Evolutionary conservation across 192 early-diverging fungal species (phyloP).

Genomic region (Podila clonocystis): DNA sequence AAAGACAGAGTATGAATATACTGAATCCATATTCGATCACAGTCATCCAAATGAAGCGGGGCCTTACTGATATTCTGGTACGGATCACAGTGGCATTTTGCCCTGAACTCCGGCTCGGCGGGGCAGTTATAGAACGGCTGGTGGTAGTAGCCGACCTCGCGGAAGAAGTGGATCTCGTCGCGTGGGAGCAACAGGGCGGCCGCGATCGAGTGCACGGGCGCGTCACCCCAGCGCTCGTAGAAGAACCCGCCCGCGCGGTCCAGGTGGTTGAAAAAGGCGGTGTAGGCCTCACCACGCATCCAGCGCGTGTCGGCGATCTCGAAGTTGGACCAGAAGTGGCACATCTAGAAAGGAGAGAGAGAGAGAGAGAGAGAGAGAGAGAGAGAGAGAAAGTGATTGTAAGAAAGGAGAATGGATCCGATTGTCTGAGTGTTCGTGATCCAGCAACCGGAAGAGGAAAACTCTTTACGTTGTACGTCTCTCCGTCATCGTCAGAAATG

Average conservation of each 20-base stretch:
- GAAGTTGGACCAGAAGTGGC: slow-evolving; percentile 94
- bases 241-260: slow-evolving; percentile 85
- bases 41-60: background rate
- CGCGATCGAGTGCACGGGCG: slow-evolving; percentile 77
- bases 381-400: background rate
- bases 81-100: slow-evolving; percentile 64
- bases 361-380: background rate
- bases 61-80: slow-evolving; percentile 58
- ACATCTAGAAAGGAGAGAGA: slow-evolving; percentile 27
- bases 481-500: slow-evolving; percentile 62
- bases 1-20: background rate
- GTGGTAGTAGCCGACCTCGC: slow-evolving; percentile 80
- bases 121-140: slow-evolving; percentile 69
- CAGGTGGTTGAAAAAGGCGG: slow-evolving; percentile 74
- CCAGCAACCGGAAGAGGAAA: too few species aligned
- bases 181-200: slow-evolving; percentile 68
- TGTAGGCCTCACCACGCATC: slow-evolving; percentile 74
- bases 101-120: slow-evolving; percentile 51
- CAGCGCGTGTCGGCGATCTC: slow-evolving; percentile 75
- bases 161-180: slow-evolving; percentile 76
- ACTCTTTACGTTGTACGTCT: slow-evolving; percentile 68
- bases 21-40: background rate
- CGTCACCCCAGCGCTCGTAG: slow-evolving; percentile 87
- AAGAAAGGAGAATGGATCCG: background rate
- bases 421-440: too few species aligned